Evolutionary conservation across 2,329 filamentous ascomycete species (phyloP).

Genomic region (Hypoxylon sp.): DNA sequence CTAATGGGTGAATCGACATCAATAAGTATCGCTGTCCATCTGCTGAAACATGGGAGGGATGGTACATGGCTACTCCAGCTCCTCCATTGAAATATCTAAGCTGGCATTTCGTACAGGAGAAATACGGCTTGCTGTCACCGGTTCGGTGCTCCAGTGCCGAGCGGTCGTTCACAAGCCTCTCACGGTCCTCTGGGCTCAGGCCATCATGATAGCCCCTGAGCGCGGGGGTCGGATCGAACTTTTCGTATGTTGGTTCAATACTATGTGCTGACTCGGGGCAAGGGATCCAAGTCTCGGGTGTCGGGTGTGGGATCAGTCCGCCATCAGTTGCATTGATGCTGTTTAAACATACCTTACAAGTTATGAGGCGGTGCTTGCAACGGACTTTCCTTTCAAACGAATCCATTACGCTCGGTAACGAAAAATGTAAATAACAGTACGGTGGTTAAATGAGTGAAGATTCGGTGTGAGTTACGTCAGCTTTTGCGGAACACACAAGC

Average conservation of each 20-base stretch:
- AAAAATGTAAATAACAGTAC: background rate
- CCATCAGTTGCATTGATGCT: constrained; percentile 17
- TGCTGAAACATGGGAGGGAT: constrained; percentile 34
- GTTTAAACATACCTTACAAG: constrained; percentile 33
- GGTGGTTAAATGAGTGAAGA: background rate
- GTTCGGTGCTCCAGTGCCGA: no score
- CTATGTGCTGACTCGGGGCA: constrained; percentile 12
- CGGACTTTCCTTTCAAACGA: background rate
- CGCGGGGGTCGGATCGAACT: background rate
- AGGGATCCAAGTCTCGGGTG: background rate
- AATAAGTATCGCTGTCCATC: constrained; percentile 30
- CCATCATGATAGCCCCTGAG: constrained; percentile 15
- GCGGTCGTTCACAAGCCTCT: background rate
- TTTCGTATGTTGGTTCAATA: constrained; percentile 27
- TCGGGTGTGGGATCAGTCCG: background rate
- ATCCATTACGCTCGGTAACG: background rate
- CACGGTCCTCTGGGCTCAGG: constrained; percentile 12
- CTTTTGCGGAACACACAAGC: no score
- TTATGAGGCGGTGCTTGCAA: constrained; percentile 23
- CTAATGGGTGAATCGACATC: background rate
- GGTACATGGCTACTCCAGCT: background rate
- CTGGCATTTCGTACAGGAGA: constrained; percentile 2
- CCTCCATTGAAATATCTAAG: constrained; percentile 3
- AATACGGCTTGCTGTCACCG: background rate
- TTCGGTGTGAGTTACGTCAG: background rate